Base-by-base conservation (phyloP, 202 grass and related monocot species). In the Digitaria exilis region DNA sequence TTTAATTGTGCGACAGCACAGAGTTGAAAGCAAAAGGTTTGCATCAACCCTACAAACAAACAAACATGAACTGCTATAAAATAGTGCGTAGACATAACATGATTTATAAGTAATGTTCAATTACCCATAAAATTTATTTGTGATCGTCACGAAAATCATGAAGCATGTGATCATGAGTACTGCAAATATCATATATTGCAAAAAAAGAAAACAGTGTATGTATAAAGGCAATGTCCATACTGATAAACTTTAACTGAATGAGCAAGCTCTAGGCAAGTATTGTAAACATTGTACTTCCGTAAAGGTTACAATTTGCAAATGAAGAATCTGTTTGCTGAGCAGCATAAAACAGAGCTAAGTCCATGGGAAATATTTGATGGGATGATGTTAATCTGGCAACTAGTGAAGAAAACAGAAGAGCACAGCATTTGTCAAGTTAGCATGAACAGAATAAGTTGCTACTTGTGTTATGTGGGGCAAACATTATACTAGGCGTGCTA, bases 1-100 rank as follows among this genome's bases (percentile, higher is more conserved):
- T 88, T 94, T 90, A 82, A 97, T 97, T 84, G 87, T 88, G 52
- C 94, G 91, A 81, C 75, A 88, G 65, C 89, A 92, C 56, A 97
- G 66, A 69, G 87, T 90, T 84, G 87, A 84, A 65, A 90, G 84
- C 50, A 97, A 80, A 80, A 91, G 86, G 31, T 68, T 84, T 32
- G 19, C 77, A 87, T 97, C 89, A 82, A 90, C 87, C 94, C 94
- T 97, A 71, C 39, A 79, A 79, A 72, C 32, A 84, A 85, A 66
- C 59, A 83, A 89, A n/a, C n/a, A n/a, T n/a, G 30, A 76, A 69
- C 34, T 19, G 25, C 44, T 52, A 75, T 60, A 59, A 51, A 51
- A 67, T 39, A 3, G 22, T 42, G 17, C 35, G 19, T 45, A 30
- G 54, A 75, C 32, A 86, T 77, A 35, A 60, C 10, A 83, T 73